Percentiles rank a stretch among this genome's conserved stretches.
phyloP scores from a whole-genome alignment of 2,329 filamentous ascomycete species.

The Rhexocercosporidium sp. region DNA sequence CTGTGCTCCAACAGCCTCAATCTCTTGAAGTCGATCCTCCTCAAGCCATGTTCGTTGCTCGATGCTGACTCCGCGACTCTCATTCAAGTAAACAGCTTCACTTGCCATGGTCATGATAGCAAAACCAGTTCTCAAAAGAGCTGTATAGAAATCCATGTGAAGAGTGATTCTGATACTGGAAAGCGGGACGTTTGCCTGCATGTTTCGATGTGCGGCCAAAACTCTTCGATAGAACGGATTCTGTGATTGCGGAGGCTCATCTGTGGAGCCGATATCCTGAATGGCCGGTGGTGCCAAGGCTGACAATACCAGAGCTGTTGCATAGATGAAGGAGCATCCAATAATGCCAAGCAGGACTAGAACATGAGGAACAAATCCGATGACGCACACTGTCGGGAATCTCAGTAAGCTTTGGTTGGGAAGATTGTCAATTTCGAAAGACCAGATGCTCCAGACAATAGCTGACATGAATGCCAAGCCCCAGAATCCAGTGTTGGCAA shows the following conservation, averaged over 20 bases:
- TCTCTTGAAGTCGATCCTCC: slow-evolving; percentile 79
- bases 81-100: slow-evolving; percentile 94
- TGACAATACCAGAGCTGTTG: slow-evolving; percentile 75
- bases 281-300: slow-evolving; percentile 58
- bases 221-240: slow-evolving; percentile 63
- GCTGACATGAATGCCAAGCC: slow-evolving; percentile 87
- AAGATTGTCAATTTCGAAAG: slow-evolving; percentile 65
- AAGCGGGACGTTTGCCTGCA: slow-evolving; percentile 89
- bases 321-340: slow-evolving; percentile 78
- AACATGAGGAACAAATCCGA: slow-evolving; percentile 94
- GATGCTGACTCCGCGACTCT: slow-evolving; percentile 77
- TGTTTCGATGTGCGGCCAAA: slow-evolving; percentile 77
- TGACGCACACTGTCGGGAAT: slow-evolving; percentile 93
- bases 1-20: slow-evolving; percentile 57
- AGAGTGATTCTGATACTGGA: slow-evolving; percentile 80
- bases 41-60: slow-evolving; percentile 88
- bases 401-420: slow-evolving; percentile 71
- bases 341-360: slow-evolving; percentile 81
- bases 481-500: slow-evolving; percentile 89
- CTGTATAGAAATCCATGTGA: slow-evolving; percentile 95
- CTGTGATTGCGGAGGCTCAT: slow-evolving; percentile 47
- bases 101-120: slow-evolving; percentile 89
- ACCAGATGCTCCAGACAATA: slow-evolving; percentile 76
- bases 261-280: slow-evolving; percentile 33
- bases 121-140: slow-evolving; percentile 85